Evolutionary conservation across 148 eudicot genomes (phyloP).

Genomic region (Fagopyrum homotropicum): DNA sequence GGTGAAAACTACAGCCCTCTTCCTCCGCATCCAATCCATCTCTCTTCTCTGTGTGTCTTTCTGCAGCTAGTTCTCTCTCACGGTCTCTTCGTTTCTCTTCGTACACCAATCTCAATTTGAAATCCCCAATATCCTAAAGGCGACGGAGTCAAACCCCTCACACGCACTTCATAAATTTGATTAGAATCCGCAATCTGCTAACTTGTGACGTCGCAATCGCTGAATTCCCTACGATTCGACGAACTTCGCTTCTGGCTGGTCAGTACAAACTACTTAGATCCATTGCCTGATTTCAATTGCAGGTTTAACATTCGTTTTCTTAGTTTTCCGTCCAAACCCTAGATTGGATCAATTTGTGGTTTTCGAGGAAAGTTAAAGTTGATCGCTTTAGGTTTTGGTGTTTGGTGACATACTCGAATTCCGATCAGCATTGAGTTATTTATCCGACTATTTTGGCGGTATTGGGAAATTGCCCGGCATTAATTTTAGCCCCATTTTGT

Average conservation of each 20-base stretch:
- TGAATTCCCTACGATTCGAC: not conserved
- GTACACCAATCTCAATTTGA: not conserved
- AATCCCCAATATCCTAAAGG: not conserved
- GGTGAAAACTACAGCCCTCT: constrained; percentile 9
- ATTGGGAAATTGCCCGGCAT: not conserved
- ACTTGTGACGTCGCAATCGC: not conserved
- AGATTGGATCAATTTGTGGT: constrained; percentile 6
- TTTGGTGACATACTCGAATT: not conserved
- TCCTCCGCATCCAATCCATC: not conserved
- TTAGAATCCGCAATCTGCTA: not conserved
- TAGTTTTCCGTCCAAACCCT: constrained; percentile 4
- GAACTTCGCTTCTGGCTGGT: not conserved
- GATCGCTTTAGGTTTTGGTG: not conserved
- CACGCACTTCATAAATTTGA: not conserved
- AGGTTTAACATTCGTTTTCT: not conserved
- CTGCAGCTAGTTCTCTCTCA: not conserved
- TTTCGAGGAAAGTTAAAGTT: not conserved
- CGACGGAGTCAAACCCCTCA: constrained; percentile 4
- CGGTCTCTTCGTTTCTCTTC: constrained; percentile 3
- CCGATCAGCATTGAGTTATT: not conserved
- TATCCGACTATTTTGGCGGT: not conserved
- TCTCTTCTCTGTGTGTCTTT: not conserved
- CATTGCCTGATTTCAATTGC: not conserved
- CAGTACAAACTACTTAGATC: not conserved
- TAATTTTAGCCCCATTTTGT: not conserved